phyloP scores from a whole-genome alignment of 164 flowering plant species.

The Vitis rupestris region DNA sequence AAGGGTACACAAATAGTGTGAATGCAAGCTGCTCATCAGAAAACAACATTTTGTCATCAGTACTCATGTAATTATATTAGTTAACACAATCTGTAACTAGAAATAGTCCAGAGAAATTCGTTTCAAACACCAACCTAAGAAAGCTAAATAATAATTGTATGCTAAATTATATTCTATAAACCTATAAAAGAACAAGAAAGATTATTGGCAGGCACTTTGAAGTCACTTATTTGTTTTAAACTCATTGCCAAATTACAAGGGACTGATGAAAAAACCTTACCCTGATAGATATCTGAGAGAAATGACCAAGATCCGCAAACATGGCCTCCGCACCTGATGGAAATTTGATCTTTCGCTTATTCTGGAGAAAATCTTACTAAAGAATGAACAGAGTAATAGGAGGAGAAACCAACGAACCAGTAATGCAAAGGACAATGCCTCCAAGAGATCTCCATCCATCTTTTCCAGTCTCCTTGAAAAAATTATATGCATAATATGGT shows the following conservation, averaged over 20 bases:
- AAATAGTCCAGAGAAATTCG: too few species aligned
- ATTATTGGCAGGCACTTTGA: too few species aligned
- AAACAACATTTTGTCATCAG: not conserved
- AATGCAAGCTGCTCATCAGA: conserved; percentile 52
- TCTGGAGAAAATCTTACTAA: not conserved
- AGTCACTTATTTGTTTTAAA: too few species aligned
- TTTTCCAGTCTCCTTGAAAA: conserved; percentile 40
- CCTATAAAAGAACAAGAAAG: too few species aligned
- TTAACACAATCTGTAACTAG: too few species aligned
- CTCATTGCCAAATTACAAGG: too few species aligned
- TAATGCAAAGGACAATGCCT: conserved; percentile 53
- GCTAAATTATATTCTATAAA: too few species aligned
- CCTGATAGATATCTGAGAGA: conserved; percentile 51
- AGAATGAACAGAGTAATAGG: too few species aligned
- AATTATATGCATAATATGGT: conserved; percentile 46
- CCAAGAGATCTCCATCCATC: conserved; percentile 66
- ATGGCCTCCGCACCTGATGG: conserved; percentile 73
- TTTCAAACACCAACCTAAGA: too few species aligned
- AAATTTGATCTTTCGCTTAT: not conserved
- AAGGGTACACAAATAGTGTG: conserved; percentile 55
- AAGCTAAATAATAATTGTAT: too few species aligned
- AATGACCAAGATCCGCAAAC: conserved; percentile 84
- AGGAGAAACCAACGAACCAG: conserved; percentile 37
- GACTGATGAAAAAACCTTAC: conserved; percentile 19
- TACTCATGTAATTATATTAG: too few species aligned